These are phyloP conservation scores for Penicillium sp. DNA, from an alignment of 2,329 filamentous ascomycete species.

Conservation along the genomic window DNA sequence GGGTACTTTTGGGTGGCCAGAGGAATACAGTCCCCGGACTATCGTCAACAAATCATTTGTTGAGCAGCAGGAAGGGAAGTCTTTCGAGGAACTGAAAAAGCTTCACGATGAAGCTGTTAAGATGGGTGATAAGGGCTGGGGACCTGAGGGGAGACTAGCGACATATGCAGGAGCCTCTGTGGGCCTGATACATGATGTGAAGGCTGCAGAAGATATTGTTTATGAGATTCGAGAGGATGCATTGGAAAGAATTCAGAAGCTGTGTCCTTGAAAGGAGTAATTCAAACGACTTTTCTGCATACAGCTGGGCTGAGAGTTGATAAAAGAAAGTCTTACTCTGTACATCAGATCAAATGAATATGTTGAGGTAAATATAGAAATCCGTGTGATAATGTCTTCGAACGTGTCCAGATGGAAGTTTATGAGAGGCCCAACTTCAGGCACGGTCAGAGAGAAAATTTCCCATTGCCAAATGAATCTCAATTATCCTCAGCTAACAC, in stretches of 20 bases:
- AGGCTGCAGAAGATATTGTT: constrained; percentile 44
- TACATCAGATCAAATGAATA: neutral
- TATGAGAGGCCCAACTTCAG: neutral
- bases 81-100: constrained; percentile 49
- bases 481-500: neutral
- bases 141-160: constrained; percentile 49
- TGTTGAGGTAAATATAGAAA: neutral
- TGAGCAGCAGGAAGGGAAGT: constrained; percentile 44
- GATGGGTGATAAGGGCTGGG: constrained; percentile 49
- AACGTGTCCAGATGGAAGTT: neutral
- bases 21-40: constrained; percentile 58
- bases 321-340: neutral
- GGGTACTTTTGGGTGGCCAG: constrained; percentile 61
- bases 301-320: neutral
- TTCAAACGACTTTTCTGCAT: neutral
- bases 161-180: constrained; percentile 53
- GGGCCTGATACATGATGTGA: constrained; percentile 47
- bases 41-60: constrained; percentile 57
- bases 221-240: constrained; percentile 23
- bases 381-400: neutral
- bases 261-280: neutral
- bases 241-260: constrained; percentile 10
- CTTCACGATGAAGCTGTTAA: constrained; percentile 45
- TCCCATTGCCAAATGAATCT: neutral
- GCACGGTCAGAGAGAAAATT: neutral